Conservation (phyloP, 345 rosid genomes). For the Heritiera fomes region DNA sequence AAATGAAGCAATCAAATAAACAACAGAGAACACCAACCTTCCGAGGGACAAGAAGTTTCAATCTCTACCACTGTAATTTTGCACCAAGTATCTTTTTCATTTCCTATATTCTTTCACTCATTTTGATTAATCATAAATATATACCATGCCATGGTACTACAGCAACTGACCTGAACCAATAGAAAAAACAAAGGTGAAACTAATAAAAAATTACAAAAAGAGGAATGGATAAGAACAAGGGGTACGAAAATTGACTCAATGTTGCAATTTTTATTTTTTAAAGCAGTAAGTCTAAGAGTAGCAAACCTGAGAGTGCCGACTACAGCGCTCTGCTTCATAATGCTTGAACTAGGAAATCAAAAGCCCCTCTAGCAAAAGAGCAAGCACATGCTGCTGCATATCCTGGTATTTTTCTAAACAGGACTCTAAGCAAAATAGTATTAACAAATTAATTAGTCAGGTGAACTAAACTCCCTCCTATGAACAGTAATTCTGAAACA, state of each 20-base stretch:
- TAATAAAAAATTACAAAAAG: background rate
- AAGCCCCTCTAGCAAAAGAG: background rate
- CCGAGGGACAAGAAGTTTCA: background rate
- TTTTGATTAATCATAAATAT: constrained; percentile 22
- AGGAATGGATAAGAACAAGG: background rate
- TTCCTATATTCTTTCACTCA: constrained; percentile 27
- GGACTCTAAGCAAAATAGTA: constrained; percentile 22
- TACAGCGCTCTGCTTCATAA: background rate
- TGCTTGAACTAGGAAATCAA: constrained; percentile 21
- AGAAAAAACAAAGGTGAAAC: background rate
- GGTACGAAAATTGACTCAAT: background rate
- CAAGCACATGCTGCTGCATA: constrained; percentile 14
- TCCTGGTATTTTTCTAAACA: constrained; percentile 18
- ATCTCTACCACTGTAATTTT: background rate
- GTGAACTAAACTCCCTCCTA: constrained; percentile 18
- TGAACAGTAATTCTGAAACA: constrained; percentile 19
- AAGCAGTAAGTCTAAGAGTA: background rate
- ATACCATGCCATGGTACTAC: constrained; percentile 17
- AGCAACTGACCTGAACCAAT: constrained; percentile 28
- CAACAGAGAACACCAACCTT: constrained; percentile 30
- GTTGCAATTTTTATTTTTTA: background rate
- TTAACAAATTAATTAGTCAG: constrained; percentile 21
- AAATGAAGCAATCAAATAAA: constrained; percentile 1
- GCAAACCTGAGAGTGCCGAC: constrained; percentile 39
- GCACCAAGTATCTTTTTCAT: constrained; percentile 15